These are phyloP conservation scores for Strobilomyces dryophilus DNA, from an alignment of 768 basidiomycete species.

Conservation along the genomic window DNA sequence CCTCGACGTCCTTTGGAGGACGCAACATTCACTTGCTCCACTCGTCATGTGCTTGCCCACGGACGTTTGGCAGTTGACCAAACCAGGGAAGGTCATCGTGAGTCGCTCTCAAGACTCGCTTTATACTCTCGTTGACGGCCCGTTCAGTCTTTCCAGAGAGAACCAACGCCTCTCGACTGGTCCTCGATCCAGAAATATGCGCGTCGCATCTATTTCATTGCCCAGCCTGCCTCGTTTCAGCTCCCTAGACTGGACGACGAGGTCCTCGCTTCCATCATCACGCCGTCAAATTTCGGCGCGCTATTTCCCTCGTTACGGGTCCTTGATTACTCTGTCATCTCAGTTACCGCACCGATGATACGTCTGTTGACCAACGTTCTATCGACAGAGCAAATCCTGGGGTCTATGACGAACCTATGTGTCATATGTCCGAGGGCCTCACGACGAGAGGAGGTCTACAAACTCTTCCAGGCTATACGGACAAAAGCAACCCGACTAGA, in stretches of 20 bases:
- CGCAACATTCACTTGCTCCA: slow-evolving; percentile 27
- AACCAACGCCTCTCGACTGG: slow-evolving; percentile 22
- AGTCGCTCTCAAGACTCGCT: slow-evolving; percentile 1
- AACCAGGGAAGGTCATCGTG: slow-evolving; percentile 20
- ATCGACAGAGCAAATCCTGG: slow-evolving; percentile 13
- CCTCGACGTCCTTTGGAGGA: slow-evolving; percentile 30
- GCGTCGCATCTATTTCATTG: slow-evolving; percentile 20
- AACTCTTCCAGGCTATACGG: slow-evolving; percentile 23
- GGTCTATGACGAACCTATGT: slow-evolving; percentile 17
- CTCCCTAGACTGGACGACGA: slow-evolving; percentile 25
- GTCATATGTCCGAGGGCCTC: slow-evolving; percentile 25
- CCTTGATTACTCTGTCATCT: slow-evolving; percentile 28
- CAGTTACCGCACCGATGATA: slow-evolving; percentile 18
- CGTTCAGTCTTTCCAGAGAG: slow-evolving; percentile 20
- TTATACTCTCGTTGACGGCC: neutral
- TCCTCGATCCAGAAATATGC: slow-evolving; percentile 20
- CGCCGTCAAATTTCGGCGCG: slow-evolving; percentile 15
- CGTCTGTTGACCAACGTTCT: slow-evolving; percentile 18
- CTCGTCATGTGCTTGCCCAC: slow-evolving; percentile 27
- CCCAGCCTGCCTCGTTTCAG: slow-evolving; percentile 20
- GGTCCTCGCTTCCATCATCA: slow-evolving; percentile 19
- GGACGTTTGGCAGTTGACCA: slow-evolving; percentile 22
- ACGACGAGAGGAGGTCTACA: slow-evolving; percentile 13
- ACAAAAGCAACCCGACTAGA: slow-evolving; percentile 17
- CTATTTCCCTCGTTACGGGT: slow-evolving; percentile 24